phyloP scores from a whole-genome alignment of 768 basidiomycete genomes.

The Trametes meyenii region DNA sequence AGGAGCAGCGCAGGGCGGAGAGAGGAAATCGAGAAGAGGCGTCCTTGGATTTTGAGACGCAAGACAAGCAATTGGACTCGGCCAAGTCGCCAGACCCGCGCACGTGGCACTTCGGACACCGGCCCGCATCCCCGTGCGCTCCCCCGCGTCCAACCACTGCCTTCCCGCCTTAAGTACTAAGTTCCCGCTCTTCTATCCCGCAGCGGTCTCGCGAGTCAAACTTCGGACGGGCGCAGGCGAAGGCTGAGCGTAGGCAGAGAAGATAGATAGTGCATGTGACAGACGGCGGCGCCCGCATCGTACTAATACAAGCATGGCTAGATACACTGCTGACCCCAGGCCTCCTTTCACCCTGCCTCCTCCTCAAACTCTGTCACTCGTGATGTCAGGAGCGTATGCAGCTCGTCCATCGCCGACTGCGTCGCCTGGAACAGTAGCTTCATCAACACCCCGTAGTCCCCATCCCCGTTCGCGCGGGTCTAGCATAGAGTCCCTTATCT shows the following conservation, averaged over 20 bases:
- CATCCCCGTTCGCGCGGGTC: conserved; percentile 15
- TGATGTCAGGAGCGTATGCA: not conserved
- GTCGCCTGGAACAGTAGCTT: conserved; percentile 13
- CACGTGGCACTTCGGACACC: not conserved
- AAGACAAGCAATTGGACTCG: not conserved
- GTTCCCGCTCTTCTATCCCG: not conserved
- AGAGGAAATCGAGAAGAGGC: not conserved
- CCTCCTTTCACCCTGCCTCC: not conserved
- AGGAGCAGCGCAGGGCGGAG: not conserved
- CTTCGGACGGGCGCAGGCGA: not conserved
- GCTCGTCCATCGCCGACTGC: conserved; percentile 11
- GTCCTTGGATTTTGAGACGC: not conserved
- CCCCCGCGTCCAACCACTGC: not conserved
- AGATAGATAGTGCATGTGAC: not conserved
- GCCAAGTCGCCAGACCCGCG: not conserved
- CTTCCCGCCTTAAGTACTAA: no score
- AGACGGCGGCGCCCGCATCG: not conserved
- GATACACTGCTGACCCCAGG: not conserved
- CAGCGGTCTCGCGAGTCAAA: not conserved
- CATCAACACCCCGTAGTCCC: conserved; percentile 19
- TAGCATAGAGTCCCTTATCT: not conserved
- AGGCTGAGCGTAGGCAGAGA: not conserved
- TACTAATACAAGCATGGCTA: not conserved
- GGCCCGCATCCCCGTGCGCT: no score
- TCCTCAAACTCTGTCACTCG: not conserved